Conservation (phyloP, 2,329 filamentous ascomycete genomes). For the Paraphoma chrysanthemicola region DNA sequence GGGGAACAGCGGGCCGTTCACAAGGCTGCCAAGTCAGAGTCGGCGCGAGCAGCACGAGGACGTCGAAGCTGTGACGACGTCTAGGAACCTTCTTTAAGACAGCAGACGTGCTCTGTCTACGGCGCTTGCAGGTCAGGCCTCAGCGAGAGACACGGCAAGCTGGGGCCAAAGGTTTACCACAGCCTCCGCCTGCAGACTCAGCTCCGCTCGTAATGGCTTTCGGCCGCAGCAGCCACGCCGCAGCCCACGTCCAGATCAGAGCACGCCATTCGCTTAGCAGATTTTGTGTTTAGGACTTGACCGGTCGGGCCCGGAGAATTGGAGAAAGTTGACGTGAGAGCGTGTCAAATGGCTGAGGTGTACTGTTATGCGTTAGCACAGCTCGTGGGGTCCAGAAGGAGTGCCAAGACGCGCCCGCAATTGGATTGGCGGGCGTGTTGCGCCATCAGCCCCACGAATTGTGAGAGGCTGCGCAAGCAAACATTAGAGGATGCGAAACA, state of each 20-base stretch:
- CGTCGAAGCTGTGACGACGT: conserved; percentile 11
- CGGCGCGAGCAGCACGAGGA: neutral
- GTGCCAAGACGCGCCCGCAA: conserved; percentile 1
- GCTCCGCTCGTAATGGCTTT: conserved; percentile 12
- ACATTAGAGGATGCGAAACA: neutral
- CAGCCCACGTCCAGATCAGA: conserved; percentile 12
- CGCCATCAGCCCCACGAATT: conserved; percentile 7
- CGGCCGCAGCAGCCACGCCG: conserved; percentile 10
- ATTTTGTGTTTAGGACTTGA: conserved; percentile 5
- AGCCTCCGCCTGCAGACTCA: conserved; percentile 13
- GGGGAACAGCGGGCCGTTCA: neutral
- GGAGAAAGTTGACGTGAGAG: conserved; percentile 1
- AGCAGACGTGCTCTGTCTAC: neutral
- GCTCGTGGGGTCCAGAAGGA: conserved; percentile 1
- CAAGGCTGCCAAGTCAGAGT: neutral
- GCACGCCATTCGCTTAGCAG: conserved; percentile 7
- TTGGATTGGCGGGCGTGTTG: conserved; percentile 11
- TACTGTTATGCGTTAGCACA: conserved; percentile 1
- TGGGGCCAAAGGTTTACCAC: conserved; percentile 15
- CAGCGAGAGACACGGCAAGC: conserved; percentile 18
- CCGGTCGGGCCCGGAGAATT: conserved; percentile 6
- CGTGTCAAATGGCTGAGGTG: conserved; percentile 4
- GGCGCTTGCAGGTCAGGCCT: conserved; percentile 5
- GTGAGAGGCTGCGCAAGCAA: conserved; percentile 2
- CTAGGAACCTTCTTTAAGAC: neutral